A percentile compares a stretch with the other conserved stretches of the same genome.
Evolutionary conservation across 2,329 filamentous ascomycete genomes (phyloP).

Genomic region (Exophiala calicioides): DNA sequence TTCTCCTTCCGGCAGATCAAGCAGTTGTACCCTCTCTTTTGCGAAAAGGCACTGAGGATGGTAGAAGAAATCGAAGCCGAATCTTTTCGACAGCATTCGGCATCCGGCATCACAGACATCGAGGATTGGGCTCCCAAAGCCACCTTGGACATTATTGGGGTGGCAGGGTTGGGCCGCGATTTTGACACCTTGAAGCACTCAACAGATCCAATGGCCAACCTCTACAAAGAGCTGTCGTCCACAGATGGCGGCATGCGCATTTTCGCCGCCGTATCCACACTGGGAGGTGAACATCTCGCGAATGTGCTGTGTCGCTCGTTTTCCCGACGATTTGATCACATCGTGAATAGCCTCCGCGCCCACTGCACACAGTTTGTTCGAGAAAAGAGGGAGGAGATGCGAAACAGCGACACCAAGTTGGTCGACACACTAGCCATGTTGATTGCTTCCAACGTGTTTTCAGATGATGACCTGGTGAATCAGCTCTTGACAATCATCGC

Average conservation of each 20-base stretch:
- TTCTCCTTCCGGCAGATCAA: slow-evolving; percentile 84
- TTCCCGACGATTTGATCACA: slow-evolving; percentile 39
- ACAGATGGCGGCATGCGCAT: slow-evolving; percentile 54
- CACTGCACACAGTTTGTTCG: slow-evolving; percentile 40
- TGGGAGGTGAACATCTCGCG: slow-evolving; percentile 51
- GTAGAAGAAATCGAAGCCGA: slow-evolving; percentile 58
- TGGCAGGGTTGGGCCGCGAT: slow-evolving; percentile 69
- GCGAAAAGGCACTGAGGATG: slow-evolving; percentile 72
- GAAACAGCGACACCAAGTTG: slow-evolving; percentile 44
- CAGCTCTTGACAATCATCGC: slow-evolving; percentile 88
- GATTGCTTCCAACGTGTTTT: slow-evolving; percentile 72
- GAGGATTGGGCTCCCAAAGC: slow-evolving; percentile 63
- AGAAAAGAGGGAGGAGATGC: slow-evolving; percentile 37
- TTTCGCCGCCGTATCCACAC: slow-evolving; percentile 61
- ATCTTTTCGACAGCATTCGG: slow-evolving; percentile 37
- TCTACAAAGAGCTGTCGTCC: slow-evolving; percentile 58
- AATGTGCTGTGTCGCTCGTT: slow-evolving; percentile 34
- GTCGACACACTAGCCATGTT: slow-evolving; percentile 77
- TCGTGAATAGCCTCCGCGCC: slow-evolving; percentile 38
- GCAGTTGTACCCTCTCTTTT: slow-evolving; percentile 79
- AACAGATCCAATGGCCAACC: slow-evolving; percentile 57
- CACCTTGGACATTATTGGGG: slow-evolving; percentile 68
- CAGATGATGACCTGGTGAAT: slow-evolving; percentile 74
- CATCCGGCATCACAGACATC: slow-evolving; percentile 44
- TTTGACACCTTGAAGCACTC: slow-evolving; percentile 67